Evolutionary conservation across 257 asterid species (phyloP).

Genomic region (Solanum virginianum): DNA sequence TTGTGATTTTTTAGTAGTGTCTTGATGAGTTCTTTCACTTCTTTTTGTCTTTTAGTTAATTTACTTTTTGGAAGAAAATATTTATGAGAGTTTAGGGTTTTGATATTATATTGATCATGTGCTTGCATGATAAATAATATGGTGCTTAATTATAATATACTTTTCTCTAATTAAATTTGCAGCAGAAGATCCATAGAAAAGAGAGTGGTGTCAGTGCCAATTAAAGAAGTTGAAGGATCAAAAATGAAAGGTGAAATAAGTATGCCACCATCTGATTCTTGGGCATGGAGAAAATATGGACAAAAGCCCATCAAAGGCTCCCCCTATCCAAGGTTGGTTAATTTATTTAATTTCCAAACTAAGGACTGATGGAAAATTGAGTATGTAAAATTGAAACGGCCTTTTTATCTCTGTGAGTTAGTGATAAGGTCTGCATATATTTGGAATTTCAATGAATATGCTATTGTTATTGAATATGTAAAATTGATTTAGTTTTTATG

Average conservation of each 20-base stretch:
- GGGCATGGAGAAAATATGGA: slow-evolving; percentile 99
- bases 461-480: background rate
- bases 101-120: background rate
- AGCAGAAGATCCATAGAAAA: slow-evolving; percentile 63
- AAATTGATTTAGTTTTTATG: background rate
- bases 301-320: slow-evolving; percentile 96
- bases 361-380: background rate
- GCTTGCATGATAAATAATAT: slow-evolving; percentile 19
- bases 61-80: background rate
- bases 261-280: slow-evolving; percentile 90
- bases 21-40: background rate
- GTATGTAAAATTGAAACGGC: too few relatives aligned
- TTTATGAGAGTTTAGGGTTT: background rate
- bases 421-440: too few relatives aligned
- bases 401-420: too few relatives aligned
- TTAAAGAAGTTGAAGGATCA: slow-evolving; percentile 61
- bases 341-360: background rate
- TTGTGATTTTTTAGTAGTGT: too few relatives aligned
- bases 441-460: too few relatives aligned
- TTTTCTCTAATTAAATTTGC: background rate
- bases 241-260: slow-evolving; percentile 67
- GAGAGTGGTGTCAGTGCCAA: slow-evolving; percentile 66
- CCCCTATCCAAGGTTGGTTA: slow-evolving; percentile 79
- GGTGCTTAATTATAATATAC: background rate
- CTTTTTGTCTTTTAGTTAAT: background rate